These are phyloP conservation scores for Trichoderma asperelloides DNA, from an alignment of 495 filamentous ascomycete species.

Conservation along the genomic window DNA sequence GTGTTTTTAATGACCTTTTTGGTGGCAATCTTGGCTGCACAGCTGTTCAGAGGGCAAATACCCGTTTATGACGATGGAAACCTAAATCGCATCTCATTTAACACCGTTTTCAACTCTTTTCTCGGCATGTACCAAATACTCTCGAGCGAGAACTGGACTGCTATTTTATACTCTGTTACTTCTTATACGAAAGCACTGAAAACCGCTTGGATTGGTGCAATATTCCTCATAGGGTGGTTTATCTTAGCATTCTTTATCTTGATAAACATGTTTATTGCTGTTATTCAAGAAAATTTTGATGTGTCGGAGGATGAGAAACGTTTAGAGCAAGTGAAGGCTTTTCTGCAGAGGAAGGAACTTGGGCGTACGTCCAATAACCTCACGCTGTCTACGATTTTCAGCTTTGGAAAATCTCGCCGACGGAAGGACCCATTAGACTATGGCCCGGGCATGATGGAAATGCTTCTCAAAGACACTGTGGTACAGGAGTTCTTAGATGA, in stretches of 20 bases:
- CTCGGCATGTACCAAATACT: slow-evolving; percentile 97
- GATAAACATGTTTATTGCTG: slow-evolving; percentile 99
- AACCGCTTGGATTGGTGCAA: slow-evolving; percentile 88
- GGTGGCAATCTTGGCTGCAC: slow-evolving; percentile 84
- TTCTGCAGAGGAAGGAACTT: slow-evolving; percentile 84
- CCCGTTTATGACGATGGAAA: slow-evolving; percentile 48
- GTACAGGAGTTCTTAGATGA: slow-evolving; percentile 93
- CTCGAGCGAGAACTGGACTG: slow-evolving; percentile 96
- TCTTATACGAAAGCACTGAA: slow-evolving; percentile 47
- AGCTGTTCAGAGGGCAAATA: slow-evolving; percentile 85
- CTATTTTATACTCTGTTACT: slow-evolving; percentile 75
- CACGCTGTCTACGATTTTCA: slow-evolving; percentile 80
- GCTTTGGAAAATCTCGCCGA: slow-evolving; percentile 55
- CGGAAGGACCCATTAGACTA: slow-evolving; percentile 80
- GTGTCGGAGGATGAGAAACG: slow-evolving; percentile 99
- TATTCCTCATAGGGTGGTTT: slow-evolving; percentile 92
- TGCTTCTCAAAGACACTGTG: slow-evolving; percentile 91
- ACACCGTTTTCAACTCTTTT: slow-evolving; percentile 88
- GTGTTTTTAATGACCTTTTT: slow-evolving; percentile 93
- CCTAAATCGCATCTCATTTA: slow-evolving; percentile 62
- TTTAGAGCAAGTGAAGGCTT: slow-evolving; percentile 86
- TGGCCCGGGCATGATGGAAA: slow-evolving; percentile 79
- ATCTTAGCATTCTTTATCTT: slow-evolving; percentile 93
- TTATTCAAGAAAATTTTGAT: slow-evolving; percentile 99
- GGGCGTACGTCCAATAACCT: slow-evolving; percentile 58